These are phyloP conservation scores for Bondarzewia mesenterica DNA, from an alignment of 1,284 basidiomycete species.

Conservation along the genomic window DNA sequence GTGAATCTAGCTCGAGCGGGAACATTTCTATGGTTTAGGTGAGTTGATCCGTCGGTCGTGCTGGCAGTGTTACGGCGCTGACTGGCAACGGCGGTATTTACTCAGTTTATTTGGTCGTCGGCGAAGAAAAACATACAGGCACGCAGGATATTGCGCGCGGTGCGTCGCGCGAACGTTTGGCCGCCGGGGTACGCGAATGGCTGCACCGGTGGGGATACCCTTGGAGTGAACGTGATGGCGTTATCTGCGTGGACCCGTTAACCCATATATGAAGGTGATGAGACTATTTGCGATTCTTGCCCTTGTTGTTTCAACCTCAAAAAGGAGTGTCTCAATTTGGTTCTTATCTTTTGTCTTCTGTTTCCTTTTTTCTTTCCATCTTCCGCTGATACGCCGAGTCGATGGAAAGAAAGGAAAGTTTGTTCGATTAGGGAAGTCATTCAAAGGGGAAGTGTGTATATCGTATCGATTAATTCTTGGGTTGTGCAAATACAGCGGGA, in stretches of 20 bases:
- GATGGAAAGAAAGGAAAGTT: neutral
- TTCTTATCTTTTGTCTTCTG: neutral
- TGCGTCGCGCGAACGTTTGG: slow-evolving; percentile 74
- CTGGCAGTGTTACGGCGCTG: slow-evolving; percentile 3
- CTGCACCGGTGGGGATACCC: slow-evolving; percentile 90
- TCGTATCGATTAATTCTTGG: neutral
- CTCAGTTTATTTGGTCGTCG: slow-evolving; percentile 84
- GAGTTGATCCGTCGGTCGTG: slow-evolving; percentile 18
- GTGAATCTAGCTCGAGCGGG: slow-evolving; percentile 62
- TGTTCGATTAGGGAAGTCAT: neutral
- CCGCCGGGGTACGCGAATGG: slow-evolving; percentile 82
- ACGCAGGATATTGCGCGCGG: slow-evolving; percentile 77
- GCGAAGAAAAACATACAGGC: slow-evolving; percentile 93
- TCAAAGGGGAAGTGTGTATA: neutral
- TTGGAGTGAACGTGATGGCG: slow-evolving; percentile 89
- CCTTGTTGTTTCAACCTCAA: neutral
- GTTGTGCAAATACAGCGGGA: neutral
- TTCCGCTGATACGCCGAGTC: too few species aligned
- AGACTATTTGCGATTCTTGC: too few species aligned
- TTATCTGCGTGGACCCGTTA: slow-evolving; percentile 81
- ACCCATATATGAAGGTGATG: slow-evolving; percentile 46
- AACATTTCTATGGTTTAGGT: slow-evolving; percentile 82
- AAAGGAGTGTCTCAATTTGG: neutral
- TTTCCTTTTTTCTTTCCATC: too few species aligned
- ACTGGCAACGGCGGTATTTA: neutral